Evolutionary conservation across 1,139 yeast species (phyloP), one percentile per base, ranked within the genome.

Genomic region (Blastobotrys elegans): DNA sequence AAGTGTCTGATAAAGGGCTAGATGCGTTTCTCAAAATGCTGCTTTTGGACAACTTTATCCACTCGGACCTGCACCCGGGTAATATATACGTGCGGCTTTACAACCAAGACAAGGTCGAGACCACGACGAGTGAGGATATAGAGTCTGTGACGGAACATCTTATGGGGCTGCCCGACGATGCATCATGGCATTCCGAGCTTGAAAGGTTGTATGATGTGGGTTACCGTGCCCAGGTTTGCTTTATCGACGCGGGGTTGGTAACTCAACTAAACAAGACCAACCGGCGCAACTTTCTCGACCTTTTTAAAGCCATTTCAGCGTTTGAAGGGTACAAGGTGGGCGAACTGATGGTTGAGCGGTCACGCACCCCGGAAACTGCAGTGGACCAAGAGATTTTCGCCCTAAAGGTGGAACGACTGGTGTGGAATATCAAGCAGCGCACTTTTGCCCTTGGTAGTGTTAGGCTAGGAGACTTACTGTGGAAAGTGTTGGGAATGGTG

Each of bases 301-400:
- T 92, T 50, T 92, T 92, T 70, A 84, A 84, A 58, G 87, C 97
- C 0, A 71, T 92, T 37, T 85, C 96, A 2, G 85, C 82, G 56
- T 94, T 92, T 68, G 96, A 92, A 65, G 99, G 99, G 0, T 89
- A 86, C 62, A 76, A 75, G 55, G 97, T 97, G 0, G 99, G 99
- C 7, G 95, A 89, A 61, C 73, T 92, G 51, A 90, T 92, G 97
- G 82, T 88, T 50, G 97, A 89, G 66, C 71, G 97, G 50, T 89
- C 97, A 2, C 74, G 95, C 52, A 89, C 97, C 0, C 98, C 99
- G 1, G 95, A 87, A 48, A 85, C 96, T 0, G 97, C 87, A 0
- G 72, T 88, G 2, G 82, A 90, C 57, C 79, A 79, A 47, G 97
- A 90, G 50, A 72, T 86, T 11, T 92, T 92, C 68, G 95, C 96